Conservation (phyloP, 352 stramenopile species). For the Lagenidium giganteum region DNA sequence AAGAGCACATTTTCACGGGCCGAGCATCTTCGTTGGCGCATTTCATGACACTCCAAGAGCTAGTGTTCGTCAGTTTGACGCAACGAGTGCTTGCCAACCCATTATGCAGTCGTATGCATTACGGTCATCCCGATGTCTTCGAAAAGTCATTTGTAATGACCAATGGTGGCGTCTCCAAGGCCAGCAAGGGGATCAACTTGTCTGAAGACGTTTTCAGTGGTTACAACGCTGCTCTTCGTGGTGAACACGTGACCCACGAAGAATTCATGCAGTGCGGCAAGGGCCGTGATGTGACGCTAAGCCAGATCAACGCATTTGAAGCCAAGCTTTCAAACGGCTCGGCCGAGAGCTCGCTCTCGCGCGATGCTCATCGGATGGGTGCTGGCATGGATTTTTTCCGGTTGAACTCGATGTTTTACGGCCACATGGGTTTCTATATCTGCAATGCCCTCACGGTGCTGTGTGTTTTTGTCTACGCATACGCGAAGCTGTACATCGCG, state of each 20-base stretch:
- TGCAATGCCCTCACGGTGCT: constrained; percentile 77
- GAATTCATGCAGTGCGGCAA: constrained; percentile 90
- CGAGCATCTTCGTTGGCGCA: constrained; percentile 76
- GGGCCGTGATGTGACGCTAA: constrained; percentile 82
- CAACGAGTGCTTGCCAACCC: constrained; percentile 77
- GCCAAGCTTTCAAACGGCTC: constrained; percentile 81
- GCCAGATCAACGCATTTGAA: constrained; percentile 86
- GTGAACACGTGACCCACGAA: constrained; percentile 70
- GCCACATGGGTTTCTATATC: constrained; percentile 88
- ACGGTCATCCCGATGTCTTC: constrained; percentile 86
- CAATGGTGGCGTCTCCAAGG: constrained; percentile 84
- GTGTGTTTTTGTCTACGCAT: constrained; percentile 78
- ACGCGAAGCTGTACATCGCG: constrained; percentile 85
- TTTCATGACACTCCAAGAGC: constrained; percentile 88
- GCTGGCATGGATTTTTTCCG: constrained; percentile 86
- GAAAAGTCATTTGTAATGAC: constrained; percentile 86
- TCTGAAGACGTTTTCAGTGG: constrained; percentile 88
- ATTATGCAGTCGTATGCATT: constrained; percentile 78
- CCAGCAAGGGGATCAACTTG: constrained; percentile 83
- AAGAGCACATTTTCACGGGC: constrained; percentile 87
- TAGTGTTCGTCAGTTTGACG: constrained; percentile 85
- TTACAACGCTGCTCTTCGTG: constrained; percentile 78
- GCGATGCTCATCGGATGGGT: constrained; percentile 79
- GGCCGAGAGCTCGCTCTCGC: constrained; percentile 75
- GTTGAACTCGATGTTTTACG: constrained; percentile 88